Evolutionary conservation across 1,284 basidiomycete genomes (phyloP), one percentile per base, ranked within the genome.

Genomic region (Pseudomicrostroma phylloplanum): DNA sequence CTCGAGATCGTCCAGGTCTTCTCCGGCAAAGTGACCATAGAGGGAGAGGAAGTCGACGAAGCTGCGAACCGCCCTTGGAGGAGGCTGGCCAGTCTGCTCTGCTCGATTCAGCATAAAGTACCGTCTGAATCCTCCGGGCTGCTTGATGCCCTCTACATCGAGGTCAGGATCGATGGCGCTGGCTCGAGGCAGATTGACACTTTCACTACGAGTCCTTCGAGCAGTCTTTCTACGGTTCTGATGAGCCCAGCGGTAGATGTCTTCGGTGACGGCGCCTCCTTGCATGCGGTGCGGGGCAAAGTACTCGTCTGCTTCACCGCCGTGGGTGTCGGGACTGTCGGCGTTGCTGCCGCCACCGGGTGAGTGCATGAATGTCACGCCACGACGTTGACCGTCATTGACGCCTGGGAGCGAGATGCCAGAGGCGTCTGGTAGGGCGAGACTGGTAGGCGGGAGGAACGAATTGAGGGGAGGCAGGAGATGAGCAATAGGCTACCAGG

Each of bases 221-320:
- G 67, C 56, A 1, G 64, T 67, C 6, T 65, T 63, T 0, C 73
- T 57, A 6, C 70, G 64, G 51, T 77, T 77, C 56, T 77, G 68
- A 64, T 78, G 76, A 0, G 76, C 76, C 76, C 76, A 78, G 21
- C 74, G 67, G 46, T 78, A 78, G 26, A 78, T 66, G 30, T 77
- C 76, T 43, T 77, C 75, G 41, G 74, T 76, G 56, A 78, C 74
- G 25, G 75, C 76, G 41, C 76, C 76, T 48, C 76, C 76, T 25
- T 71, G 74, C 70, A 71, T 75, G 60, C 68, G 61, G 53, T 77
- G 73, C 4, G 76, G 76, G 13, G 66, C 75, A 11, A 64, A 58
- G 62, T 76, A 78, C 59, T 67, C 72, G n/a, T 71, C 65, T 11
- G 66, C 62, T 42, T 57, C 64, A 39, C 62, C 62, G 39, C 43